phyloP scores from a whole-genome alignment of 78 protist species.

The Dictyostelium firmibasis region DNA sequence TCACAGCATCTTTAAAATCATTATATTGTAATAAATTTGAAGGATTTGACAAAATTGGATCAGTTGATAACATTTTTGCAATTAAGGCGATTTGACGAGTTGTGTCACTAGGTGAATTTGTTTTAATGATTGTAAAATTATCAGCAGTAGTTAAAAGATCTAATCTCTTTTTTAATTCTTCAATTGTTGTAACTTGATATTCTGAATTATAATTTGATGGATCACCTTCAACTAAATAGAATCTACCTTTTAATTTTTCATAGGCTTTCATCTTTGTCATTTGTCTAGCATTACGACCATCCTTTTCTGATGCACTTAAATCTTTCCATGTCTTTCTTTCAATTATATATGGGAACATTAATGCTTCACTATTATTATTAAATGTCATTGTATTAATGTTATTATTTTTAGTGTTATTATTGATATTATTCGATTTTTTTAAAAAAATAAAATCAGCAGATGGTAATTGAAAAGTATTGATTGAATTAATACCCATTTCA shows the following conservation, averaged over 20 bases:
- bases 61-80: not conserved
- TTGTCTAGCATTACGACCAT: conserved; percentile 2
- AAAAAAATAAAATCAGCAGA: not conserved
- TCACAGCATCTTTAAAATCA: not conserved
- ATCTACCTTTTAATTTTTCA: not conserved
- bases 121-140: not conserved
- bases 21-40: not conserved
- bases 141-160: not conserved
- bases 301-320: not conserved
- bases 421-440: not conserved
- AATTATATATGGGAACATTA: not conserved
- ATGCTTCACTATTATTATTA: not conserved
- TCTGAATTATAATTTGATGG: not conserved
- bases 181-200: not conserved
- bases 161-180: not conserved
- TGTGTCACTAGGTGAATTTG: not conserved
- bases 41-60: not conserved
- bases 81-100: not conserved
- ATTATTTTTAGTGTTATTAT: not conserved
- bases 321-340: conserved; percentile 14
- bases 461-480: not conserved
- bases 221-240: not conserved
- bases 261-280: not conserved
- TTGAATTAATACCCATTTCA: not conserved
- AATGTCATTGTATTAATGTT: not conserved